These are phyloP conservation scores for Parmales sp. DNA, from an alignment of 108 stramenopile genomes.

Conservation along the genomic window DNA sequence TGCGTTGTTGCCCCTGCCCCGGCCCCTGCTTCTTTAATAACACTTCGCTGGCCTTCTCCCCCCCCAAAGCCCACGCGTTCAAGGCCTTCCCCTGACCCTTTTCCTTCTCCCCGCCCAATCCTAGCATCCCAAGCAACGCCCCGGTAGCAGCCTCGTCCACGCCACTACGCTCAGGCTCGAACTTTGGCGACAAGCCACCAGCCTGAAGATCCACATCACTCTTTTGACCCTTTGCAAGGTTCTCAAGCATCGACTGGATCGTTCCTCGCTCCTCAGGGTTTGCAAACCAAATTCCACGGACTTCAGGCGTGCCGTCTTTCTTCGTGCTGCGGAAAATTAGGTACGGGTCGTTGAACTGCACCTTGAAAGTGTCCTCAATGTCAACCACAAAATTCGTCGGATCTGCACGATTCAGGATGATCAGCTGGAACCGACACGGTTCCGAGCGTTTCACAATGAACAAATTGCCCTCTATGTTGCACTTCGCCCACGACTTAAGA, in stretches of 20 bases:
- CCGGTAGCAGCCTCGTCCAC: not conserved
- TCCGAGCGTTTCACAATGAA: conserved; percentile 41
- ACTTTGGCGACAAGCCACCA: too few relatives aligned
- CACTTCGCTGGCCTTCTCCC: not conserved
- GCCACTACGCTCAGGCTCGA: conserved; percentile 11
- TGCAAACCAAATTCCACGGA: conserved; percentile 69
- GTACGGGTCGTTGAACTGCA: conserved; percentile 64
- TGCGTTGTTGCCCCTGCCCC: conserved; percentile 8
- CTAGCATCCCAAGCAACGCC: too few relatives aligned
- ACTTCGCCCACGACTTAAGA: conserved; percentile 57
- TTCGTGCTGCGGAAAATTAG: conserved; percentile 47
- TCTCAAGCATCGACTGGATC: conserved; percentile 35
- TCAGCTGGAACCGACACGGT: conserved; percentile 30
- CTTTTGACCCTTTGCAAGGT: conserved; percentile 30
- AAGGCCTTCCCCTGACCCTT: too few relatives aligned
- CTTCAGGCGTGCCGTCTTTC: conserved; percentile 9
- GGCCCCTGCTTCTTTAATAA: conserved; percentile 14
- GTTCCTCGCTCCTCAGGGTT: conserved; percentile 45
- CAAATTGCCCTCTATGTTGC: conserved; percentile 51
- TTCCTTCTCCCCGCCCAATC: too few relatives aligned
- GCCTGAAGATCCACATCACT: conserved; percentile 25
- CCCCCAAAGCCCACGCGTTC: not conserved
- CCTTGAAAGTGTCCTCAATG: conserved; percentile 43
- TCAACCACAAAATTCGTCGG: conserved; percentile 55
- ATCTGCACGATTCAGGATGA: conserved; percentile 54